Evolutionary conservation across 2,329 filamentous ascomycete species (phyloP).

Genomic region (Sporothrix curviconia): DNA sequence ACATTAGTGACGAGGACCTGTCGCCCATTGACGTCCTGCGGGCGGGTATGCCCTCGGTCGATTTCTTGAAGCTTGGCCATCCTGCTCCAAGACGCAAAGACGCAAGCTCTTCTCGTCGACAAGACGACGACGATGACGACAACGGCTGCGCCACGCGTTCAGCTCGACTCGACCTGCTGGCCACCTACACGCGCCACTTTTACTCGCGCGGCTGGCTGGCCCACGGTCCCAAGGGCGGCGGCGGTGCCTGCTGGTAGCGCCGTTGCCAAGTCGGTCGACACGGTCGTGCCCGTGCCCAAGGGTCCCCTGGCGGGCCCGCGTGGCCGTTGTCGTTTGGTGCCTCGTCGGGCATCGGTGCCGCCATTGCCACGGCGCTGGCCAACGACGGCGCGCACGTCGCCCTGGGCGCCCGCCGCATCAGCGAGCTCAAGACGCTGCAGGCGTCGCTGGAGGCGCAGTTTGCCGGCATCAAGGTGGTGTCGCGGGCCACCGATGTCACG

Average conservation of each 20-base stretch:
- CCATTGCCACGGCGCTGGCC: conserved; percentile 62
- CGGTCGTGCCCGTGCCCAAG: conserved; percentile 26
- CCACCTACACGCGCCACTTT: conserved; percentile 74
- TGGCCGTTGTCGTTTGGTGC: conserved; percentile 74
- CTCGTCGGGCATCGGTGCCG: conserved; percentile 72
- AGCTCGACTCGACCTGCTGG: conserved; percentile 63
- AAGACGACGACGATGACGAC: conserved; percentile 16
- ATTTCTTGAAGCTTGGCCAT: conserved; percentile 65
- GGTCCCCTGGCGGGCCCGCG: conserved; percentile 60
- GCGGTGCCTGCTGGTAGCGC: background rate
- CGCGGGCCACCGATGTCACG: conserved; percentile 67
- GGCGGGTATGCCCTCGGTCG: conserved; percentile 70
- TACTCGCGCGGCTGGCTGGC: conserved; percentile 73
- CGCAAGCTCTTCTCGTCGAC: conserved; percentile 49
- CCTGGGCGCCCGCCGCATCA: conserved; percentile 62
- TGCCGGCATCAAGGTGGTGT: conserved; percentile 58
- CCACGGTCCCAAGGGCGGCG: conserved; percentile 6
- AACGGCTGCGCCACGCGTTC: conserved; percentile 48
- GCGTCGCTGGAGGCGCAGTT: conserved; percentile 41
- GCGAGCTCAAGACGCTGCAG: conserved; percentile 63
- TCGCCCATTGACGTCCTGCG: conserved; percentile 76
- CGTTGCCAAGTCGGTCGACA: background rate
- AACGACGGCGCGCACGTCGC: conserved; percentile 66
- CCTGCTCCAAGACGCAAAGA: conserved; percentile 65
- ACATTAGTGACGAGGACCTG: conserved; percentile 54